phyloP scores from a whole-genome alignment of 169 alveolate genomes.

The Plasmodium gaboni region DNA sequence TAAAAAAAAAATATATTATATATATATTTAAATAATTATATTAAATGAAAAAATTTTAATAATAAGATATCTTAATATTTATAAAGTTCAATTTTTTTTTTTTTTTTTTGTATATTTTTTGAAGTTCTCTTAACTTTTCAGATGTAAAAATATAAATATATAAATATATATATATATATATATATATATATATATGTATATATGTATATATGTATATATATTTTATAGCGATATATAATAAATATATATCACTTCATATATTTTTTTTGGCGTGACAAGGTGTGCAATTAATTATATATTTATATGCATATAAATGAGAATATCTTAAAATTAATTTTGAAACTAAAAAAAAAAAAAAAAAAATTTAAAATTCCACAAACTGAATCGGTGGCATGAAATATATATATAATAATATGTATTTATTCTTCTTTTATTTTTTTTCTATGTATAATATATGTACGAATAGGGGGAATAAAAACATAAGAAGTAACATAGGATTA shows the following conservation, averaged over 20 bases:
- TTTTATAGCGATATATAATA: neutral
- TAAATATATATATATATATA: neutral
- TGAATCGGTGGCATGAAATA: neutral
- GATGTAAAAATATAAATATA: neutral
- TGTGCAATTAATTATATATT: neutral
- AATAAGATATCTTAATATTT: too few relatives aligned
- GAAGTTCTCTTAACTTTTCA: neutral
- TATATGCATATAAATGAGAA: slow-evolving; percentile 7
- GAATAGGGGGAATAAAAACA: neutral
- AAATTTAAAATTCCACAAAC: slow-evolving; percentile 26
- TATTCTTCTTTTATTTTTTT: too few relatives aligned
- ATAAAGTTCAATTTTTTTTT: too few relatives aligned
- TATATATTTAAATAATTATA: too few relatives aligned
- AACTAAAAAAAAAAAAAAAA: slow-evolving; percentile 31
- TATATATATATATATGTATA: neutral
- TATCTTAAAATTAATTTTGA: slow-evolving; percentile 30
- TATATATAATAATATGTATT: slow-evolving; percentile 1
- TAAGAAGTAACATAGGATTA: neutral
- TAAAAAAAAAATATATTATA: too few relatives aligned
- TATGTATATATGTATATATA: neutral
- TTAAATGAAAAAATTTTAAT: too few relatives aligned
- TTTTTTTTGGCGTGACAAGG: neutral
- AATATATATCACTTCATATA: slow-evolving; percentile 1
- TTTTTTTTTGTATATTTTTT: neutral
- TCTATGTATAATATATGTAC: too few relatives aligned